A percentile compares a stretch with the other conserved stretches of the same genome.
Evolutionary conservation across 2,329 filamentous ascomycete species (phyloP).

Genomic region (Xylariales sp.): DNA sequence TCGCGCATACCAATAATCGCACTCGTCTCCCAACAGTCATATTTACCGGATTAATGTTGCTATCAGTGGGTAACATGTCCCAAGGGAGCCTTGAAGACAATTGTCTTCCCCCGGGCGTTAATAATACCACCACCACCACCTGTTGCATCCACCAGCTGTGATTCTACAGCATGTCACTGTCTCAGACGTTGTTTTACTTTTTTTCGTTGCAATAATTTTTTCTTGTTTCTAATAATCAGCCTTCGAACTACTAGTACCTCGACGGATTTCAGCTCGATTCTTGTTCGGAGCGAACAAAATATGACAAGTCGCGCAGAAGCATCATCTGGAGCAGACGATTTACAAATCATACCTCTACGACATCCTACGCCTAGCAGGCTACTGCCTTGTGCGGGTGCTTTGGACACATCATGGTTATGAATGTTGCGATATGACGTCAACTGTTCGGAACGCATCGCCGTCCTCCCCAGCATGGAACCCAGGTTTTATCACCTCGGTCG

Average conservation of each 20-base stretch:
- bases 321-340: conserved; percentile 65
- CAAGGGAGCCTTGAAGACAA: too few relatives aligned
- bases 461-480: conserved; percentile 38
- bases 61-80: conserved; percentile 1
- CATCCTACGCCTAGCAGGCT: conserved; percentile 67
- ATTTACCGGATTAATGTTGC: conserved; percentile 26
- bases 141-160: conserved; percentile 16
- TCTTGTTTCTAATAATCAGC: conserved; percentile 38
- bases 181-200: conserved; percentile 18
- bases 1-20: conserved; percentile 65
- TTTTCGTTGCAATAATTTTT: conserved; percentile 30
- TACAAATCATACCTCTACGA: conserved; percentile 65
- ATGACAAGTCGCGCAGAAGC: conserved; percentile 60
- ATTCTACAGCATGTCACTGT: conserved; percentile 23
- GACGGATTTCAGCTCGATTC: conserved; percentile 49
- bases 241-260: conserved; percentile 40
- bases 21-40: conserved; percentile 27
- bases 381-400: conserved; percentile 63
- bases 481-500: conserved; percentile 31
- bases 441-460: conserved; percentile 40
- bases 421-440: conserved; percentile 64
- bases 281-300: conserved; percentile 55
- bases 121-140: too few relatives aligned
- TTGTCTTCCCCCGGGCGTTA: too few relatives aligned
- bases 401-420: conserved; percentile 72